phyloP scores from a whole-genome alignment of 164 flowering plant species.

The Magnolia kwangsiensis region DNA sequence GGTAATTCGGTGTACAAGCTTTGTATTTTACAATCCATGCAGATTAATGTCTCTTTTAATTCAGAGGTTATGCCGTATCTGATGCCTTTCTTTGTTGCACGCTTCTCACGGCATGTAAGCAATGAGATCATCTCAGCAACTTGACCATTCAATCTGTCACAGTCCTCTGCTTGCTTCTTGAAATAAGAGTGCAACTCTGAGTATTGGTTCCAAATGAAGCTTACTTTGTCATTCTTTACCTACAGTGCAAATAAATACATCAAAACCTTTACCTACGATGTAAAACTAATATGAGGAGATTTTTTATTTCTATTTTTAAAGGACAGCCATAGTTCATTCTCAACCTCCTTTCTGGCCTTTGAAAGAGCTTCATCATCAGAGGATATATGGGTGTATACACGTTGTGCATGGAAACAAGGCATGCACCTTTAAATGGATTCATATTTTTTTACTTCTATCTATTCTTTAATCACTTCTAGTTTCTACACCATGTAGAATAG shows the following conservation, averaged over 20 bases:
- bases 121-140: constrained; percentile 83
- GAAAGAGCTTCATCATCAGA: constrained; percentile 84
- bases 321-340: background rate
- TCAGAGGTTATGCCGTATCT: too few relatives aligned
- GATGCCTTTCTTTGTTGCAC: constrained; percentile 31
- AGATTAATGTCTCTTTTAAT: too few relatives aligned
- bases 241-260: constrained; percentile 18
- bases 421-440: too few relatives aligned
- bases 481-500: too few relatives aligned
- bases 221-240: constrained; percentile 70
- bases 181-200: constrained; percentile 76
- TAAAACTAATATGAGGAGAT: background rate
- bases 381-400: too few relatives aligned
- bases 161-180: constrained; percentile 62
- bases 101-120: constrained; percentile 63
- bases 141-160: constrained; percentile 49
- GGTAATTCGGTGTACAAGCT: too few relatives aligned
- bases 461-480: too few relatives aligned
- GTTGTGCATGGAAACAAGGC: too few relatives aligned
- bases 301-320: too few relatives aligned
- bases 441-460: too few relatives aligned
- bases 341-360: constrained; percentile 81
- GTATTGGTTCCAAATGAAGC: constrained; percentile 88
- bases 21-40: too few relatives aligned
- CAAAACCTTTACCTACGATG: background rate